Conservation (phyloP, 2,329 filamentous ascomycete genomes). For the Apiospora koreana region DNA sequence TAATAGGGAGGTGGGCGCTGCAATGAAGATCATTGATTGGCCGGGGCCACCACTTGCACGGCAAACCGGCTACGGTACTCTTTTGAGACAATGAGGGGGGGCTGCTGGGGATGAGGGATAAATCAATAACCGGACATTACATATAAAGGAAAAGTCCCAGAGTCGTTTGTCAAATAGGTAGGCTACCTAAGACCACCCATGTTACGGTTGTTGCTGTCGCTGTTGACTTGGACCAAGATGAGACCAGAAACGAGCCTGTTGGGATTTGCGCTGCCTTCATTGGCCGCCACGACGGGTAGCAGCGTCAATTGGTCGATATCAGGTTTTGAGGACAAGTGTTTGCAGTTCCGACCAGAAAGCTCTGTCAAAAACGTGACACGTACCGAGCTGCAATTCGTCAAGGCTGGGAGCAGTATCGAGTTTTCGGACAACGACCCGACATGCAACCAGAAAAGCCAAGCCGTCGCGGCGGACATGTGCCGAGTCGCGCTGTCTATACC, state of each 20-base stretch:
- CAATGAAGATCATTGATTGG: background rate
- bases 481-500: constrained; percentile 29
- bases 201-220: too few relatives aligned
- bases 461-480: constrained; percentile 25
- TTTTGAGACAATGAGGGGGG: background rate
- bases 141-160: background rate
- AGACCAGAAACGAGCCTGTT: background rate
- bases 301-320: background rate
- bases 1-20: background rate
- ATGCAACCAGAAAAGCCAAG: constrained; percentile 19
- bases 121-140: background rate
- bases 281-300: background rate
- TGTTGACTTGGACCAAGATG: background rate
- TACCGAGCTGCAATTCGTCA: constrained; percentile 21
- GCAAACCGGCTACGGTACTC: background rate
- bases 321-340: constrained; percentile 12
- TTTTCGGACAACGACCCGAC: constrained; percentile 24
- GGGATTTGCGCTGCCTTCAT: background rate
- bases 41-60: background rate
- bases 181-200: background rate
- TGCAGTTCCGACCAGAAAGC: constrained; percentile 17
- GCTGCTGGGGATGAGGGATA: background rate
- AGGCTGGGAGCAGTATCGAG: constrained; percentile 19
- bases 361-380: constrained; percentile 16
- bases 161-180: background rate